Evolutionary conservation across 495 filamentous ascomycete genomes (phyloP).

Genomic region (Xeromyces bisporus): DNA sequence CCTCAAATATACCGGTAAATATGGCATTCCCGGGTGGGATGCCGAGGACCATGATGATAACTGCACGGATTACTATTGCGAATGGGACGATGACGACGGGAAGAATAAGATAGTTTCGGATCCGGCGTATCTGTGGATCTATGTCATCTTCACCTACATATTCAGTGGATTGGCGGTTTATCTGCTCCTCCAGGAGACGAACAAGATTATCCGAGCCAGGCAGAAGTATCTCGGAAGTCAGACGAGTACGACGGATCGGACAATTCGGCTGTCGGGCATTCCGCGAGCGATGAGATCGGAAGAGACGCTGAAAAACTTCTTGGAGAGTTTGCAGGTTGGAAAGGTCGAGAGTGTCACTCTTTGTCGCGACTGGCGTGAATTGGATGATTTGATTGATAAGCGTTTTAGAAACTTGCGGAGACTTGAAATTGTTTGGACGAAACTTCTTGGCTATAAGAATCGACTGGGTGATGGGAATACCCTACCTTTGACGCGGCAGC

Average conservation of each 20-base stretch:
- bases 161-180: slow-evolving; percentile 75
- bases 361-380: slow-evolving; percentile 70
- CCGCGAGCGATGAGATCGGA: slow-evolving; percentile 66
- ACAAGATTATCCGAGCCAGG: slow-evolving; percentile 62
- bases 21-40: slow-evolving; percentile 26
- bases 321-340: slow-evolving; percentile 81
- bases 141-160: slow-evolving; percentile 77
- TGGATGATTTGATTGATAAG: slow-evolving; percentile 60
- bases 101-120: slow-evolving; percentile 17
- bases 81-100: slow-evolving; percentile 7
- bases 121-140: slow-evolving; percentile 70
- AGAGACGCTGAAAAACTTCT: slow-evolving; percentile 65
- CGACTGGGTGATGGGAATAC: slow-evolving; percentile 30
- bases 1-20: slow-evolving; percentile 41
- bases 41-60: slow-evolving; percentile 7
- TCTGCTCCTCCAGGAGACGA: slow-evolving; percentile 63
- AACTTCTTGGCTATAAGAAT: slow-evolving; percentile 39
- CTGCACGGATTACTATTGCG: slow-evolving; percentile 5
- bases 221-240: slow-evolving; percentile 88
- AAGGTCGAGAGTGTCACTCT: slow-evolving; percentile 79
- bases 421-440: slow-evolving; percentile 76
- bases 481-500: slow-evolving; percentile 34
- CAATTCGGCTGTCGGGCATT: slow-evolving; percentile 80
- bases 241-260: slow-evolving; percentile 85
- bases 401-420: slow-evolving; percentile 47